phyloP scores from a whole-genome alignment of 352 stramenopile species.

The Stramenopiles sp. region DNA sequence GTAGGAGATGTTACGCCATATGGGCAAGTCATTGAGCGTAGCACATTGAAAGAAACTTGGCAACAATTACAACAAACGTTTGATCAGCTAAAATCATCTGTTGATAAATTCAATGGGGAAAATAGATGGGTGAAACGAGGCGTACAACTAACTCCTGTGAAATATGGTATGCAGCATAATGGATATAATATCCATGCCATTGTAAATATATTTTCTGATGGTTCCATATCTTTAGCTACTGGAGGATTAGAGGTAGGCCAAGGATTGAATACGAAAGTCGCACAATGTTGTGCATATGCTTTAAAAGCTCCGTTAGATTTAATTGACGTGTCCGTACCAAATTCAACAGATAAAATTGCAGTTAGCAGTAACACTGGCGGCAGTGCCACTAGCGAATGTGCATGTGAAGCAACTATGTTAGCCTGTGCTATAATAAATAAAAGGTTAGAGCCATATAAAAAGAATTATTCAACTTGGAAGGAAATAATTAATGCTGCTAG shows the following conservation, averaged over 20 bases:
- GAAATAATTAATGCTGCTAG: constrained; percentile 15
- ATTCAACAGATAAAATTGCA: constrained; percentile 63
- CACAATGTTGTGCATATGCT: constrained; percentile 29
- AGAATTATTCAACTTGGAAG: constrained; percentile 19
- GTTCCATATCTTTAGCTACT: constrained; percentile 78
- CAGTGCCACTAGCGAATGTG: constrained; percentile 83
- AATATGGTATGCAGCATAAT: constrained; percentile 89
- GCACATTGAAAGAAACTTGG: constrained; percentile 66
- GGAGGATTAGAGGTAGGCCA: constrained; percentile 94
- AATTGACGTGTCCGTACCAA: constrained; percentile 30
- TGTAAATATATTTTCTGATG: constrained; percentile 84
- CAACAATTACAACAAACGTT: constrained; percentile 36
- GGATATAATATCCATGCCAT: constrained; percentile 75
- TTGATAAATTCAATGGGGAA: constrained; percentile 61
- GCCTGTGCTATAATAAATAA: constrained; percentile 80
- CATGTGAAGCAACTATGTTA: constrained; percentile 86
- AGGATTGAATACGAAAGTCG: constrained; percentile 83
- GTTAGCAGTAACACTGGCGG: constrained; percentile 78
- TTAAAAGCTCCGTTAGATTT: constrained; percentile 26
- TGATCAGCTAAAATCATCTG: constrained; percentile 32
- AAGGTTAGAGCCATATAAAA: constrained; percentile 34
- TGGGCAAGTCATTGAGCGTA: constrained; percentile 67
- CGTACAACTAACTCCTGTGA: constrained; percentile 43
- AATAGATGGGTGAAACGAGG: constrained; percentile 75
- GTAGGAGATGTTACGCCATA: constrained; percentile 66